phyloP scores from a whole-genome alignment of 129 eudicot species.

The Lonicera japonica region DNA sequence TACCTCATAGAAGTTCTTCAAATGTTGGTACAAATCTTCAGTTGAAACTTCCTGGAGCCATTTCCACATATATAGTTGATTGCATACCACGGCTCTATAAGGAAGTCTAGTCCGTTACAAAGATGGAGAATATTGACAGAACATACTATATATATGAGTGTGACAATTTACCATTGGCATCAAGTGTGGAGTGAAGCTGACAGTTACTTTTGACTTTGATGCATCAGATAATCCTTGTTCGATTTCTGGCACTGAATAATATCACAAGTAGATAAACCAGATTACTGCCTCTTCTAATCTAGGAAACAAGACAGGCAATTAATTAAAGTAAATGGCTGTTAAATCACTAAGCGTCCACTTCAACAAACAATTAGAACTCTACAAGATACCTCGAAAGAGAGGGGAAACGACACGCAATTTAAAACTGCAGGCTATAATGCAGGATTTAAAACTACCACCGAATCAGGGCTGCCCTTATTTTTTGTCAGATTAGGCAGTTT shows the following conservation, averaged over 20 bases:
- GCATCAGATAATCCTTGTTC: conserved; percentile 95
- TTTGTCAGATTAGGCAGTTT: too few relatives aligned
- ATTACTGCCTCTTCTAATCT: too few relatives aligned
- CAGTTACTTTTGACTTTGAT: conserved; percentile 59
- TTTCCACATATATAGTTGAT: conserved; percentile 84
- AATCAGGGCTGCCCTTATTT: too few relatives aligned
- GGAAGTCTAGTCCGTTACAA: not conserved
- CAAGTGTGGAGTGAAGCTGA: conserved; percentile 96
- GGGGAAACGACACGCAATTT: too few relatives aligned
- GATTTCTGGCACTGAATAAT: conserved; percentile 82
- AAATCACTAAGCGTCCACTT: not conserved
- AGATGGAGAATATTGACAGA: not conserved
- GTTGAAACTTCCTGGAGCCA: conserved; percentile 84
- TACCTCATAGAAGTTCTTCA: conserved; percentile 65
- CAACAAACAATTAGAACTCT: not conserved
- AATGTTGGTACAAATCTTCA: conserved; percentile 67
- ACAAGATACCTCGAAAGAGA: not conserved
- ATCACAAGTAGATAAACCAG: conserved; percentile 10
- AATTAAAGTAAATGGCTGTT: not conserved
- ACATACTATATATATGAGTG: conserved; percentile 1
- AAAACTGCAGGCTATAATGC: too few relatives aligned
- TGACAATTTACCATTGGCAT: conserved; percentile 80
- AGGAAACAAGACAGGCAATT: not conserved
- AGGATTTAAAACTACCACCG: too few relatives aligned
- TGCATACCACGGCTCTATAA: conserved; percentile 99